These are phyloP conservation scores for Leavenworthia alabamica DNA, from an alignment of 345 rosid genomes.

Conservation along the genomic window DNA sequence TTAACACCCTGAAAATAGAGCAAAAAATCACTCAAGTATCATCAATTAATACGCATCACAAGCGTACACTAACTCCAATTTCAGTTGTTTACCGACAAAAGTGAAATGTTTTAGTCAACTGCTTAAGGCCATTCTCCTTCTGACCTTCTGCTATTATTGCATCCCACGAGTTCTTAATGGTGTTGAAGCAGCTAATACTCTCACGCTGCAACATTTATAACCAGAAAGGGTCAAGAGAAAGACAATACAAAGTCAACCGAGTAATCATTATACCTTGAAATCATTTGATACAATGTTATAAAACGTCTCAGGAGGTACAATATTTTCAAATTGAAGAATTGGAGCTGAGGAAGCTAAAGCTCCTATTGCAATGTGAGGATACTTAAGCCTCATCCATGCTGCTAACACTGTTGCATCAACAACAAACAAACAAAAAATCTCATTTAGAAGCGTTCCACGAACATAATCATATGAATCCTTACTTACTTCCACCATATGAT, in stretches of 20 bases:
- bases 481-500: conserved; percentile 95
- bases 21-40: neutral
- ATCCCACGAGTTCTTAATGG: conserved; percentile 77
- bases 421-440: neutral
- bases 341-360: conserved; percentile 95
- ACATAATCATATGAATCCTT: neutral
- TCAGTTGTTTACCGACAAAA: conserved; percentile 58
- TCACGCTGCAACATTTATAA: conserved; percentile 47
- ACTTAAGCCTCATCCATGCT: conserved; percentile 96
- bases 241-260: neutral
- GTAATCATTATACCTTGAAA: conserved; percentile 44
- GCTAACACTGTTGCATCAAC: conserved; percentile 70
- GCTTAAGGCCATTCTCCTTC: conserved; percentile 61
- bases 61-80: neutral
- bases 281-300: conserved; percentile 78
- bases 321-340: conserved; percentile 85
- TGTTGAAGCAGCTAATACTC: conserved; percentile 72
- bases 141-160: conserved; percentile 48
- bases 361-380: conserved; percentile 84
- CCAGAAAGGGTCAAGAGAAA: conserved; percentile 5
- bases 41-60: neutral
- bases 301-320: conserved; percentile 78
- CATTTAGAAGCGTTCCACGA: neutral
- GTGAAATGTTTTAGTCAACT: conserved; percentile 56
- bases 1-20: conserved; percentile 48